phyloP scores from a whole-genome alignment of 139 green algal genomes.

The Eudorina sp. region DNA sequence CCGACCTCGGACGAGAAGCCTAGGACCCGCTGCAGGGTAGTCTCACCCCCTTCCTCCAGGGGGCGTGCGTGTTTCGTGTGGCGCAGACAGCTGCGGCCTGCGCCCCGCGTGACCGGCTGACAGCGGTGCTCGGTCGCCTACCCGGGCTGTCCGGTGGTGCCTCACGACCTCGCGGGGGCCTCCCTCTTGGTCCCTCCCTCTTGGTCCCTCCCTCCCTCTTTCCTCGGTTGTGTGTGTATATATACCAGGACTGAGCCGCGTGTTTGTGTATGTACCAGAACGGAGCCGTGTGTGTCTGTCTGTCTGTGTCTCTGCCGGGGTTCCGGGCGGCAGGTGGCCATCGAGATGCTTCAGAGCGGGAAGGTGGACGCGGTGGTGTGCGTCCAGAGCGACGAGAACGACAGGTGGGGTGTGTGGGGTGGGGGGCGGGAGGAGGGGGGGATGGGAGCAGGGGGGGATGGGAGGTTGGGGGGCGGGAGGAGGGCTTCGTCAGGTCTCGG shows the following conservation, averaged over 20 bases:
- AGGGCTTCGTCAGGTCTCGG: too few relatives aligned
- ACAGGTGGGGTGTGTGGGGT: slow-evolving; percentile 64
- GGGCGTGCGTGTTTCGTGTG: too few relatives aligned
- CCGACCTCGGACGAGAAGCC: too few relatives aligned
- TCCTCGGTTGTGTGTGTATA: neutral
- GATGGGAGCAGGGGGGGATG: neutral
- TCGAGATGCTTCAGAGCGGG: slow-evolving; percentile 87
- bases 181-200: neutral
- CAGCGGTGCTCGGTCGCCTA: too few relatives aligned
- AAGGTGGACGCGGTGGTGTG: slow-evolving; percentile 97
- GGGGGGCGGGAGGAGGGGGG: neutral
- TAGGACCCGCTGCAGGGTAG: too few relatives aligned
- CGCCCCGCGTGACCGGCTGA: too few relatives aligned
- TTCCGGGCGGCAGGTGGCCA: slow-evolving; percentile 43
- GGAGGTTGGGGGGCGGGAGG: too few relatives aligned
- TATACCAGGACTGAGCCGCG: neutral
- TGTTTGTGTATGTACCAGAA: neutral
- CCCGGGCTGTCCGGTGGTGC: too few relatives aligned
- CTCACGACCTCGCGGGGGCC: too few relatives aligned
- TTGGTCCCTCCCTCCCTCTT: neutral
- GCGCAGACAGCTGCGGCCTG: too few relatives aligned
- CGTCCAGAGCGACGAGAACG: slow-evolving; percentile 88
- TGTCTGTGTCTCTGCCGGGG: neutral
- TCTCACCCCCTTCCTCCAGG: too few relatives aligned
- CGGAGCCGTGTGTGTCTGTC: neutral